Evolutionary conservation across 257 asterid species (phyloP).

Genomic region (Lavandula angustifolia): DNA sequence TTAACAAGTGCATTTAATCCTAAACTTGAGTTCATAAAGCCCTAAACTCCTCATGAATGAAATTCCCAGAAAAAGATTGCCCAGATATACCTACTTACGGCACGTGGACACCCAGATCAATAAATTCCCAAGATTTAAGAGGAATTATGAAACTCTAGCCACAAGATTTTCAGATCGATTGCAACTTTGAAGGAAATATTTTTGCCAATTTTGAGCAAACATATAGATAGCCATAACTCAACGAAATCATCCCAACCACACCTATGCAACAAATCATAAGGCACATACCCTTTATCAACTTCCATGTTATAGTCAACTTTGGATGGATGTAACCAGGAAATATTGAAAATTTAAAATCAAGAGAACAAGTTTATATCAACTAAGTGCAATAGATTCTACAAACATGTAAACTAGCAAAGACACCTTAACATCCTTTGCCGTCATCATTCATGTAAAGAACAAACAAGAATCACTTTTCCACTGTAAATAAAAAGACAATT

Average conservation of each 20-base stretch:
- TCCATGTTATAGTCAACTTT: not conserved
- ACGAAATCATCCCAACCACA: slow-evolving; percentile 7
- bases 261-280: not conserved
- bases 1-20: not conserved
- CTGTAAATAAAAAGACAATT: slow-evolving; percentile 23
- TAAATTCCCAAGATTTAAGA: not conserved
- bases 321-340: not conserved
- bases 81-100: not conserved
- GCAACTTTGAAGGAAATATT: not conserved
- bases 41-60: slow-evolving; percentile 4
- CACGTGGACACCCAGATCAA: slow-evolving; percentile 1
- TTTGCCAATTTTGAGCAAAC: not conserved
- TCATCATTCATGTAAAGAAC: slow-evolving; percentile 28
- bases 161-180: not conserved
- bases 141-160: slow-evolving; percentile 2
- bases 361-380: too few relatives aligned
- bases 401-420: slow-evolving; percentile 26
- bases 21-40: not conserved
- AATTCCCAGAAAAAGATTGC: not conserved
- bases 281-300: not conserved
- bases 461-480: slow-evolving; percentile 31
- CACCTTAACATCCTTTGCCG: slow-evolving; percentile 31
- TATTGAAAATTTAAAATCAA: not conserved
- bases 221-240: not conserved
- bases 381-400: slow-evolving; percentile 9